Percentiles rank a stretch among this genome's conserved stretches.
phyloP scores from a whole-genome alignment of 352 stramenopile species.

The Phytophthora litchii region DNA sequence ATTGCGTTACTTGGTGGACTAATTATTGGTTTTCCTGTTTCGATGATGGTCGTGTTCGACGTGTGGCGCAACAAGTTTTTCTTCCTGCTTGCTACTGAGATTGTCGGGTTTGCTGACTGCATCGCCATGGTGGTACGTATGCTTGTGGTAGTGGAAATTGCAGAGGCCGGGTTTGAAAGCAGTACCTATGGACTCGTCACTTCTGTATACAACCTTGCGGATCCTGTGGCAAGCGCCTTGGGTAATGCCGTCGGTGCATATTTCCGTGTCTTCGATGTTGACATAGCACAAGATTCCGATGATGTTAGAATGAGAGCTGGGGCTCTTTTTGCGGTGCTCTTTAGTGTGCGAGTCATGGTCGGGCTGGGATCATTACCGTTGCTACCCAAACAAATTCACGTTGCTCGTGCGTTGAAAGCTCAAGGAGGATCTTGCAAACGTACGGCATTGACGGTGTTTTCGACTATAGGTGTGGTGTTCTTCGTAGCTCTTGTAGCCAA shows the following conservation, averaged over 20 bases:
- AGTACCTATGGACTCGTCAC: conserved; percentile 80
- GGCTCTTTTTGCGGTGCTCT: conserved; percentile 61
- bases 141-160: conserved; percentile 81
- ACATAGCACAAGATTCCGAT: conserved; percentile 56
- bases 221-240: conserved; percentile 57
- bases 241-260: conserved; percentile 62
- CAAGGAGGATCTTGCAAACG: conserved; percentile 47
- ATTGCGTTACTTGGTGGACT: conserved; percentile 52
- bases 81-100: conserved; percentile 54
- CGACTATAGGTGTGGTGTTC: conserved; percentile 49
- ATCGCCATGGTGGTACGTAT: conserved; percentile 79
- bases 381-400: conserved; percentile 56
- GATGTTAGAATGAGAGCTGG: conserved; percentile 66
- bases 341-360: conserved; percentile 48
- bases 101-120: conserved; percentile 66
- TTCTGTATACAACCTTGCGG: conserved; percentile 76
- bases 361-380: conserved; percentile 54
- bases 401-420: conserved; percentile 59
- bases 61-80: conserved; percentile 69
- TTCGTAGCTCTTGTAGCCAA: conserved; percentile 56
- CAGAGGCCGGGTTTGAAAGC: conserved; percentile 76
- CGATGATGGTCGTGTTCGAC: conserved; percentile 62
- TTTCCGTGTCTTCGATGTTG: conserved; percentile 65
- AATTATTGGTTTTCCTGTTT: conserved; percentile 40
- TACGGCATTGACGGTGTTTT: conserved; percentile 43